phyloP scores from a whole-genome alignment of 2,329 filamentous ascomycete genomes.

The Ilyonectria robusta region DNA sequence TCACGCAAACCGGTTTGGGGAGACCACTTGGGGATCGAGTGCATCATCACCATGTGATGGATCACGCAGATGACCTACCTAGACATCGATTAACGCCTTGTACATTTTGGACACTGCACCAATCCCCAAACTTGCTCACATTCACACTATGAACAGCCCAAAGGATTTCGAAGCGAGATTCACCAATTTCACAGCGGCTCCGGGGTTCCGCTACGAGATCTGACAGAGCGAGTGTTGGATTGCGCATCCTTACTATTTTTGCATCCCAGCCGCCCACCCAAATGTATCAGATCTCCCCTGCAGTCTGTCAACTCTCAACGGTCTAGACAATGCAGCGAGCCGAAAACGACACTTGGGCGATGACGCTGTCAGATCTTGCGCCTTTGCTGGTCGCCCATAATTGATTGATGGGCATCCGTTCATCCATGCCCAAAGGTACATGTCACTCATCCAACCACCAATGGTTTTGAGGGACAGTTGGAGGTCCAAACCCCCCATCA shows the following conservation, averaged over 20 bases:
- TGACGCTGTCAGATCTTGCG: constrained; percentile 26
- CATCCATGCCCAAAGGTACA: constrained; percentile 4
- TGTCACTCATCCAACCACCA: not conserved
- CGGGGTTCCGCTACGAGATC: constrained; percentile 35
- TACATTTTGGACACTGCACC: constrained; percentile 20
- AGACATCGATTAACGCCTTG: constrained; percentile 31
- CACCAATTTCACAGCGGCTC: constrained; percentile 10
- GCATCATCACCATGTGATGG: constrained; percentile 26
- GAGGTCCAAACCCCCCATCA: constrained; percentile 4
- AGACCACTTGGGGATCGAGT: constrained; percentile 22
- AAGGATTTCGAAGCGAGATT: constrained; percentile 23
- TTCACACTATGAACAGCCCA: constrained; percentile 16
- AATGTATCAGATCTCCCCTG: constrained; percentile 41
- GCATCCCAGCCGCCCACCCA: constrained; percentile 26
- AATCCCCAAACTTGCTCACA: constrained; percentile 20
- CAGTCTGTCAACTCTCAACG: constrained; percentile 45
- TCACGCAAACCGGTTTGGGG: constrained; percentile 14
- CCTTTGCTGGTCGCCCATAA: constrained; percentile 21
- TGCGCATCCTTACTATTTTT: constrained; percentile 42
- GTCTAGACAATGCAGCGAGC: constrained; percentile 42
- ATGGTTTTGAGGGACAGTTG: constrained; percentile 12
- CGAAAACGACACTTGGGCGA: constrained; percentile 33
- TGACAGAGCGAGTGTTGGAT: constrained; percentile 32
- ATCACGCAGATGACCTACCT: constrained; percentile 38
- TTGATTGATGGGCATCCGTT: constrained; percentile 27